A percentile compares a stretch with the other conserved stretches of the same genome.
Evolutionary conservation across 306 rosid genomes (phyloP).

Genomic region (Pterocarpus santalinus): DNA sequence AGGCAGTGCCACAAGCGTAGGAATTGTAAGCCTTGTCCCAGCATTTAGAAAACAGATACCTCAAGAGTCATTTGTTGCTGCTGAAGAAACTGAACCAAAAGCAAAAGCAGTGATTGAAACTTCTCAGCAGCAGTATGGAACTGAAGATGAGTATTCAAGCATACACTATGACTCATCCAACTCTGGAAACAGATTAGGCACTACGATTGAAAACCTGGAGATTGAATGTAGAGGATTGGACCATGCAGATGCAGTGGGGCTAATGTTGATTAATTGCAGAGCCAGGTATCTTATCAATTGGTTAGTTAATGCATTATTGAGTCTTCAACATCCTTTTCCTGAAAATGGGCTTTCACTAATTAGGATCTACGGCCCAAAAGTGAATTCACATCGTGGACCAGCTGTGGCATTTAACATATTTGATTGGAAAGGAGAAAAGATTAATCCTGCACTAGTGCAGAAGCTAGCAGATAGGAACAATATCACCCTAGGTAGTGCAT

Average conservation of each 20-base stretch:
- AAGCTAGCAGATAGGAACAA: conserved; percentile 81
- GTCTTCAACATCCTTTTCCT: conserved; percentile 74
- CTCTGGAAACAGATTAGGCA: conserved; percentile 31
- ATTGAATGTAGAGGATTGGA: conserved; percentile 76
- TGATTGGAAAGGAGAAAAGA: conserved; percentile 92
- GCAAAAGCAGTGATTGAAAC: neutral
- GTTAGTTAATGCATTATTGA: conserved; percentile 77
- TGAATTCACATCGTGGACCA: conserved; percentile 70
- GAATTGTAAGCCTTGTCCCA: conserved; percentile 72
- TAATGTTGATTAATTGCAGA: conserved; percentile 62
- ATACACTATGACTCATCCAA: conserved; percentile 31
- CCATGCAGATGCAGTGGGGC: conserved; percentile 80
- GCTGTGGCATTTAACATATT: conserved; percentile 80
- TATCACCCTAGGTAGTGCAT: conserved; percentile 62
- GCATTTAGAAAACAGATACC: conserved; percentile 38
- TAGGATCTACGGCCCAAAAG: conserved; percentile 78
- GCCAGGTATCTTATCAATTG: conserved; percentile 72
- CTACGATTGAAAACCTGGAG: conserved; percentile 33
- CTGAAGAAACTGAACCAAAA: conserved; percentile 26
- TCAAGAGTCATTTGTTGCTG: neutral
- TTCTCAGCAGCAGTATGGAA: neutral
- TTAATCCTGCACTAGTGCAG: conserved; percentile 75
- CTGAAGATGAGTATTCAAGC: neutral
- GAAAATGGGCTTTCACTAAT: conserved; percentile 62
- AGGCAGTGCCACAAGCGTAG: conserved; percentile 54